phyloP scores from a whole-genome alignment of 495 filamentous ascomycete genomes.

The Niebla homalea region DNA sequence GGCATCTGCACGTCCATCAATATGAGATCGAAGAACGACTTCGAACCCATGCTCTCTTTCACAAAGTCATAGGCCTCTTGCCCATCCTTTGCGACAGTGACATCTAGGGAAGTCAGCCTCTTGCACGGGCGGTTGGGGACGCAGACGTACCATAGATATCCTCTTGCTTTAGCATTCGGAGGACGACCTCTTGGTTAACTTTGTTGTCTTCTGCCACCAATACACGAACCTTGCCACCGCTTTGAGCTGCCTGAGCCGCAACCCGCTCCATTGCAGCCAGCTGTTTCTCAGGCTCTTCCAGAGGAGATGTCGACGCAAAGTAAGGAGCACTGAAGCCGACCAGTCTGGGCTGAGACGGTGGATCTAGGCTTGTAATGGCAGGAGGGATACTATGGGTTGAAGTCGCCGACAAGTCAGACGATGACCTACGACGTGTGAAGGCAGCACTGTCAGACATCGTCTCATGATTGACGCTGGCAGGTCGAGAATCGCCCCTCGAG shows the following conservation, averaged over 20 bases:
- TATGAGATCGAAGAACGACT: constrained; percentile 64
- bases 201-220: constrained; percentile 92
- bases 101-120: constrained; percentile 35
- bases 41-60: constrained; percentile 62
- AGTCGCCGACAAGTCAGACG: constrained; percentile 18
- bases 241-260: constrained; percentile 27
- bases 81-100: constrained; percentile 72
- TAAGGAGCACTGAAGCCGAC: constrained; percentile 78
- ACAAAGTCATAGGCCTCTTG: constrained; percentile 81
- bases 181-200: constrained; percentile 87
- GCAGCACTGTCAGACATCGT: constrained; percentile 8
- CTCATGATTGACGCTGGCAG: constrained; percentile 15
- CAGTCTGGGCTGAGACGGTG: constrained; percentile 47
- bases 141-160: constrained; percentile 41
- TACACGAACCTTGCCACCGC: constrained; percentile 56
- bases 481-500: constrained; percentile 17
- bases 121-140: neutral
- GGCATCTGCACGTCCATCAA: constrained; percentile 96
- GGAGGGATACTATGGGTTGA: constrained; percentile 7
- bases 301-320: constrained; percentile 49
- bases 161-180: constrained; percentile 59
- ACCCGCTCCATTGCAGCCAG: constrained; percentile 39
- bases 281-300: constrained; percentile 30
- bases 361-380: constrained; percentile 14
- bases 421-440: constrained; percentile 8